A percentile compares a stretch with the other conserved stretches of the same genome.
Evolutionary conservation across 2,329 filamentous ascomycete genomes (phyloP).

Genomic region (Fusarium sp.): DNA sequence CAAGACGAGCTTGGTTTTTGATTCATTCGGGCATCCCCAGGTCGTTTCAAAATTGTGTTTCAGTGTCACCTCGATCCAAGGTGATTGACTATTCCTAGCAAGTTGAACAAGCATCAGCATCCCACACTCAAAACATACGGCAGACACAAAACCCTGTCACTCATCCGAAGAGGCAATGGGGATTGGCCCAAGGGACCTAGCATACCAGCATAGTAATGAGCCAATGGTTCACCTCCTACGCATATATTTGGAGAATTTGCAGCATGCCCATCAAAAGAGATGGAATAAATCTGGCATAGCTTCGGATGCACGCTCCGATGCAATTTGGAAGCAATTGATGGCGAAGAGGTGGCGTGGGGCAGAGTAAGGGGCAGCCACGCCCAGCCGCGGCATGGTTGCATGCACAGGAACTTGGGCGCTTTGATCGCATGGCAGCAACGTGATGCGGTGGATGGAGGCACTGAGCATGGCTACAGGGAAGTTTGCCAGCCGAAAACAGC

Average conservation of each 20-base stretch:
- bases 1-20: constrained; percentile 11
- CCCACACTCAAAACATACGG: constrained; percentile 14
- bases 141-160: not conserved
- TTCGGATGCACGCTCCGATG: constrained; percentile 30
- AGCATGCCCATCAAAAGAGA: constrained; percentile 12
- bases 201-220: constrained; percentile 7
- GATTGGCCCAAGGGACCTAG: not conserved
- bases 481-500: constrained; percentile 40
- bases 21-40: constrained; percentile 26
- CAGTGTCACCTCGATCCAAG: constrained; percentile 28
- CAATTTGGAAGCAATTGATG: constrained; percentile 22
- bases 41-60: constrained; percentile 45
- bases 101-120: constrained; percentile 38
- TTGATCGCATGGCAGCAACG: constrained; percentile 49
- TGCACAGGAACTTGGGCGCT: constrained; percentile 31
- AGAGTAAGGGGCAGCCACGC: constrained; percentile 31
- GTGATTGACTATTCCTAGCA: constrained; percentile 11
- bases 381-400: constrained; percentile 38
- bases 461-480: constrained; percentile 45
- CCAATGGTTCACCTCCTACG: not conserved
- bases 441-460: constrained; percentile 45
- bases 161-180: constrained; percentile 4
- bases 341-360: constrained; percentile 35
- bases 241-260: not conserved
- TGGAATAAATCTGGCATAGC: constrained; percentile 15